Base-by-base conservation (phyloP, 352 stramenopile species). In the Phytophthora pisi region DNA sequence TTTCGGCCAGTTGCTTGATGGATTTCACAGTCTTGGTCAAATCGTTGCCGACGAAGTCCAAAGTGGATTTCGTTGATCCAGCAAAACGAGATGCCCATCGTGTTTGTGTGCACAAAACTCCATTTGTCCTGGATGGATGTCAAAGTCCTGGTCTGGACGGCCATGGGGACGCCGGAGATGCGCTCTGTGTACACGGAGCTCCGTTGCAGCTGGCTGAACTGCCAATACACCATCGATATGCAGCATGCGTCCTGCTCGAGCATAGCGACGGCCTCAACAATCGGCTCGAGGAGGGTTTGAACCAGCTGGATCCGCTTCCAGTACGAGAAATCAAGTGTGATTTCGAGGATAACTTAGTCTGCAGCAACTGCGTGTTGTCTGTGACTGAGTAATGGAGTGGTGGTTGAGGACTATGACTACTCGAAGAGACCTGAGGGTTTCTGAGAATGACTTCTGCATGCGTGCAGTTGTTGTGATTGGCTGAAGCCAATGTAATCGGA, bases 171-270 rank as follows among this genome's bases (percentile, higher is more conserved):
- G 3, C 15, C 15, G 3, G 38, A 5, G 0, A 43, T 43, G 38
- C 15, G 38, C 1, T 43, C 11, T 18, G 38, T 43, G 11, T 18
- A 43, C 38, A 43, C 38, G 0, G 11, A n/a, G 38, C 15, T n/a
- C 15, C 38, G 15, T 6, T 34, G 61, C 42, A 42, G 66, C 9
- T 61, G 38, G 16, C 54, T 61, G 40, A 61, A 61, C 13, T 45
- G 54, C 54, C 54, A 61, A 42, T 61, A 61, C 16, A 60, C 53
- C 54, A 52, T 52, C 1, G 40, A 45, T 7, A 61, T 52, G 42
- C 54, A 61, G 2, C 54, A 61, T 2, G 3, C 20, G 24, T 51
- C 54, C 5, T 43, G 38, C n/a, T 61, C 54, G 2, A 51, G 40
- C 40, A 61, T 43, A 3, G 34, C 34, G 34, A 58, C 49, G 26